Evolutionary conservation across 2,329 filamentous ascomycete species (phyloP).

Genomic region (Cladosporium colombiae): DNA sequence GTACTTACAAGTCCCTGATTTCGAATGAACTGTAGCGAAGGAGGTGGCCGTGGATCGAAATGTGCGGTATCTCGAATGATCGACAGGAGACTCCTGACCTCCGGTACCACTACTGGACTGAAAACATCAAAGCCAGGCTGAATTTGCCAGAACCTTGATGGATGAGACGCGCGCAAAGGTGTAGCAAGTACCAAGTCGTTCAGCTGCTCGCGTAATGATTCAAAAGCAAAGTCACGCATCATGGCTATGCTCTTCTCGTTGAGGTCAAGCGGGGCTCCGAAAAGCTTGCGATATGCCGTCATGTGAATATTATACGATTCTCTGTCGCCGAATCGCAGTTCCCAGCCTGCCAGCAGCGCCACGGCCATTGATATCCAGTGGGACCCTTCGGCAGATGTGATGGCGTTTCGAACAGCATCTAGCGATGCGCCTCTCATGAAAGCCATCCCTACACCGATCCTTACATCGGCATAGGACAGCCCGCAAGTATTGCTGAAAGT

Average conservation of each 20-base stretch:
- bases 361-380: constrained; percentile 27
- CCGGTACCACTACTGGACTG: constrained; percentile 17
- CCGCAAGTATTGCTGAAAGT: constrained; percentile 29
- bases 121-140: constrained; percentile 25
- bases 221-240: constrained; percentile 26
- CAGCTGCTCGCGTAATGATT: constrained; percentile 24
- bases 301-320: constrained; percentile 28
- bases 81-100: constrained; percentile 25
- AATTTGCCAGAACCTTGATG: constrained; percentile 7
- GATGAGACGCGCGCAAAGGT: not conserved
- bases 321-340: constrained; percentile 28
- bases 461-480: constrained; percentile 21
- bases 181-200: constrained; percentile 21
- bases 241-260: constrained; percentile 26
- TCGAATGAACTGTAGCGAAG: constrained; percentile 15
- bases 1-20: constrained; percentile 21
- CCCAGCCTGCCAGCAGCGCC: constrained; percentile 31
- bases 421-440: constrained; percentile 28
- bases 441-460: constrained; percentile 26
- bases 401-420: constrained; percentile 25
- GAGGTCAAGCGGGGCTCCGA: constrained; percentile 16
- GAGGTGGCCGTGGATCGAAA: constrained; percentile 12
- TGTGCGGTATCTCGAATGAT: constrained; percentile 14
- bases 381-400: constrained; percentile 21
- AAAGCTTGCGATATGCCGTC: constrained; percentile 18